A percentile compares a stretch with the other conserved stretches of the same genome.
phyloP scores from a whole-genome alignment of 192 early-diverging fungal species.

The Phlyctochytrium arcticum region DNA sequence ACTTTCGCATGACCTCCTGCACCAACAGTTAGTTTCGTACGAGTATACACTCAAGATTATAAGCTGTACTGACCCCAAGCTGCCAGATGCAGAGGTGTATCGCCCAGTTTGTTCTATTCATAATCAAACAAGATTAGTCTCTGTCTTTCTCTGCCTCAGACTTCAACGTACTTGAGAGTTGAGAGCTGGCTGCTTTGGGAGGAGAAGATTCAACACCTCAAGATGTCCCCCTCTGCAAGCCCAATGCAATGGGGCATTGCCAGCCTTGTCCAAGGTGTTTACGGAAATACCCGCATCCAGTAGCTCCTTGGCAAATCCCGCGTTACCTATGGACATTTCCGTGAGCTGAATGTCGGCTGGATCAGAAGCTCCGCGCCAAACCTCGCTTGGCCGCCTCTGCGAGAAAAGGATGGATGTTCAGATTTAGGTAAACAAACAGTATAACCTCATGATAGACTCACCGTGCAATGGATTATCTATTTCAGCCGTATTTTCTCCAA shows the following conservation, averaged over 20 bases:
- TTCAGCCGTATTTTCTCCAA: conserved; percentile 46
- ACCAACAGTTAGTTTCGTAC: no score
- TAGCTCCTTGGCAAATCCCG: conserved; percentile 39
- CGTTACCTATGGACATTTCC: conserved; percentile 31
- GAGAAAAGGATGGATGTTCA: no score
- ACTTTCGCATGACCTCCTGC: conserved; percentile 33
- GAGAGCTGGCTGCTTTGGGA: conserved; percentile 32
- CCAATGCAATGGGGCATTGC: conserved; percentile 54
- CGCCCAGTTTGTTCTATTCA: conserved; percentile 53
- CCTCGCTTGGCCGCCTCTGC: conserved; percentile 47
- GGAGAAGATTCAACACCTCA: conserved; percentile 38
- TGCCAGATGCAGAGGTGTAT: conserved; percentile 50
- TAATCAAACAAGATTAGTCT: background rate
- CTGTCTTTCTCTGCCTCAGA: background rate
- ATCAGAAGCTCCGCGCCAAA: background rate
- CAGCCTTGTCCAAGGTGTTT: conserved; percentile 50
- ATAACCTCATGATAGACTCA: no score
- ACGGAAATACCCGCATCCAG: conserved; percentile 45
- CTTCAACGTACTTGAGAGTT: conserved; percentile 35
- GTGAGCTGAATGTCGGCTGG: background rate
- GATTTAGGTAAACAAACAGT: no score
- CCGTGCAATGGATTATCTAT: conserved; percentile 55
- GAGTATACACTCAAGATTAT: no score
- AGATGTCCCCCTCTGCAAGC: conserved; percentile 46
- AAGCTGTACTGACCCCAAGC: conserved; percentile 40